A percentile compares a stretch with the other conserved stretches of the same genome.
phyloP scores from a whole-genome alignment of 106 monocot species.

The Dendrobium nobile region DNA sequence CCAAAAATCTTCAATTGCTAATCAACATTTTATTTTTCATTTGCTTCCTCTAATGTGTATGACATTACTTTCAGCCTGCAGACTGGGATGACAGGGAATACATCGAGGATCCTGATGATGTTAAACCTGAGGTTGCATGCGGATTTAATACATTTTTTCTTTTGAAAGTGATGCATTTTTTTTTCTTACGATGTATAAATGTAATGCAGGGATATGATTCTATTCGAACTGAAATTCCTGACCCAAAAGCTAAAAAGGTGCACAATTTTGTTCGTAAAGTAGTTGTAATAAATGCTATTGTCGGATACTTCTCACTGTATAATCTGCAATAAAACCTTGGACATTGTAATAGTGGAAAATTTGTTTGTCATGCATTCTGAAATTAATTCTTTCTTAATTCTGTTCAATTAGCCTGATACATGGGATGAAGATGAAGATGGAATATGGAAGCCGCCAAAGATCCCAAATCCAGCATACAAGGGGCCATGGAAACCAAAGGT shows the following conservation, averaged over 20 bases:
- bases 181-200: constrained; percentile 15
- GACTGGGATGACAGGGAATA: constrained; percentile 93
- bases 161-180: constrained; percentile 4
- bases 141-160: neutral
- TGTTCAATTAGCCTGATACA: constrained; percentile 52
- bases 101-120: constrained; percentile 79
- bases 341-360: neutral
- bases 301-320: neutral
- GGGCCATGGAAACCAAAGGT: constrained; percentile 99
- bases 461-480: constrained; percentile 91
- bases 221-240: constrained; percentile 81
- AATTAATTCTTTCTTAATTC: neutral
- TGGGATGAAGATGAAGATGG: constrained; percentile 99
- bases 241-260: constrained; percentile 90
- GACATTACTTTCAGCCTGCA: constrained; percentile 52
- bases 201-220: constrained; percentile 80
- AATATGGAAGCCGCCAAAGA: constrained; percentile 72
- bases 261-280: neutral
- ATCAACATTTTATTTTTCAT: neutral
- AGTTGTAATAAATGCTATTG: neutral
- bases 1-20: neutral
- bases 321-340: neutral
- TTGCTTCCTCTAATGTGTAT: neutral
- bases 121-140: constrained; percentile 77
- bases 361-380: neutral